Evolutionary conservation across 2,329 filamentous ascomycete species (phyloP), one percentile per base, ranked within the genome.

Genomic region (Venturia oleaginea): DNA sequence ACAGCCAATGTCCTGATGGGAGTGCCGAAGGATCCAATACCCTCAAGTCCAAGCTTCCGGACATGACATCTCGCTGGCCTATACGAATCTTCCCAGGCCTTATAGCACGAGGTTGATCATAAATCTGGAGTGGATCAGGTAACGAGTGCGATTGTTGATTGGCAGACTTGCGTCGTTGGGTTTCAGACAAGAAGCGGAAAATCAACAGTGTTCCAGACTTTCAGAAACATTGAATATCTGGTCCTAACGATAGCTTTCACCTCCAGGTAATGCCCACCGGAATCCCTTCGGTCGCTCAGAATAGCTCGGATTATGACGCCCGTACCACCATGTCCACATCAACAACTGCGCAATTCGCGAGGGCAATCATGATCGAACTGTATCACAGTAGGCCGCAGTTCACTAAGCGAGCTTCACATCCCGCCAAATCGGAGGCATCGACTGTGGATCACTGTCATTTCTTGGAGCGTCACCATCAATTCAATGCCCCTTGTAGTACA

Each of bases 121-220:
- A 7, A 19, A 34, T 57, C 30, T 34, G 13, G 51, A 30, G 17
- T 34, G 34, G 27, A 34, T 57, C 51, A 22, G 19, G 27, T 57
- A 57, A n/a, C 30, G 51, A 34, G 51, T 34, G 6, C 17, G 1
- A 34, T 57, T 15, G 13, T 57, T 57, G 51, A 34, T 57, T 19
- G 51, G 27, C 27, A 34, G 5, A 13, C 30, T 22, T 34, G 27
- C 15, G 7, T 57, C 24, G n/a, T 57, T 34, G 27, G 17, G 51
- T 34, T 57, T 57, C 51, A 57, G 19, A 57, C 51, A 57, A 57
- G 51, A 11, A n/a, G 24, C 51, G 51, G 51, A 57, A 11, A n/a
- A 34, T 57, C 48, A 57, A 57, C 19, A 19, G 17, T 3, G 6
- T 32, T 57, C 51, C 19, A 32, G 51, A 57, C 30, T 7, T 57